phyloP scores from a whole-genome alignment of 2,329 filamentous ascomycete species.

The Fusarium lateritium region DNA sequence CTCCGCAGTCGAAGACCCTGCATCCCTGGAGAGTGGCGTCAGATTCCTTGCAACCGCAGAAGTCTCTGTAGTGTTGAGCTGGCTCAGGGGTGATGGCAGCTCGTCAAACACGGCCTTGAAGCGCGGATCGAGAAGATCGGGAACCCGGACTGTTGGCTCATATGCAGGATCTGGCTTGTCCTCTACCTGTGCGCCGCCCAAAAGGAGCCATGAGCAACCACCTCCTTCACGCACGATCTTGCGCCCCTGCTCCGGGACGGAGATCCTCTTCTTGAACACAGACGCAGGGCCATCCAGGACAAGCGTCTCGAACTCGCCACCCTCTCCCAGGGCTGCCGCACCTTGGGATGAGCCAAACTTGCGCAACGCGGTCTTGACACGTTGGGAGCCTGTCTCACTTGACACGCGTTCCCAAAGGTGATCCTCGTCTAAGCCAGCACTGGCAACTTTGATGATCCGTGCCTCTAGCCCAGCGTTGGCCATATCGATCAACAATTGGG shows the following conservation, averaged over 20 bases:
- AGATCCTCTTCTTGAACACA: conserved; percentile 81
- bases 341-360: conserved; percentile 79
- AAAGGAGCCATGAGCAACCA: conserved; percentile 80
- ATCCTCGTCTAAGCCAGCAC: conserved; percentile 84
- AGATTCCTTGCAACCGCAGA: conserved; percentile 15
- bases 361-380: conserved; percentile 68
- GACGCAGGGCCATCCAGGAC: conserved; percentile 82
- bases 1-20: conserved; percentile 35
- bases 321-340: conserved; percentile 84
- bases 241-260: conserved; percentile 68
- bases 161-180: conserved; percentile 54
- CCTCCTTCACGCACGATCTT: conserved; percentile 76
- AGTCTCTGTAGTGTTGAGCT: conserved; percentile 13
- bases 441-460: conserved; percentile 95
- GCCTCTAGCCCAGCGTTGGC: conserved; percentile 82
- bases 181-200: conserved; percentile 70
- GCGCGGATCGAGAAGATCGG: conserved; percentile 75
- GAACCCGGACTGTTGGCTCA: conserved; percentile 64
- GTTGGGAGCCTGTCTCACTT: conserved; percentile 62
- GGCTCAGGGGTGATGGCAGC: conserved; percentile 42
- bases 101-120: conserved; percentile 64
- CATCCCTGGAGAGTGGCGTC: conserved; percentile 3
- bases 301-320: conserved; percentile 95
- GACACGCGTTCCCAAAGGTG: conserved; percentile 88
- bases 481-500: conserved; percentile 85